Conservation (phyloP, 352 stramenopile species). For the Lagenidium sp. region DNA sequence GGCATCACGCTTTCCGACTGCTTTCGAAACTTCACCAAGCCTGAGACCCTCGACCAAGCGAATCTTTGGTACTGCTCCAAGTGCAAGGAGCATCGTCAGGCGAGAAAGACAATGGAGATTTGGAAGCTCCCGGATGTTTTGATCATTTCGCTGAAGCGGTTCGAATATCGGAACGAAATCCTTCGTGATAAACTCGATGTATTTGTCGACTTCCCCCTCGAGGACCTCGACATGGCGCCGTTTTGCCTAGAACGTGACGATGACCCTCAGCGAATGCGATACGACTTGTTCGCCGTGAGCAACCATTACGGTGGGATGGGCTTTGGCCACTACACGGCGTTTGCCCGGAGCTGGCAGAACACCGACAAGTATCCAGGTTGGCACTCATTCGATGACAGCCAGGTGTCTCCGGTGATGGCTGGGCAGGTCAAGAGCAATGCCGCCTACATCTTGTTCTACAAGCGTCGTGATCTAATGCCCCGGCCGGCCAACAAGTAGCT, state of each 20-base stretch:
- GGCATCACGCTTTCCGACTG: conserved; percentile 63
- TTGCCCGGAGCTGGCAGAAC: conserved; percentile 61
- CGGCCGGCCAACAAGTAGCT: too few species aligned
- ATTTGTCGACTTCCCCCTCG: conserved; percentile 83
- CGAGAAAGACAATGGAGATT: conserved; percentile 74
- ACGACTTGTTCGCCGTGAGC: conserved; percentile 85
- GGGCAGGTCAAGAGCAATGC: conserved; percentile 68
- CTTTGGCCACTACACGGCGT: conserved; percentile 89
- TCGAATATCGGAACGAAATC: conserved; percentile 82
- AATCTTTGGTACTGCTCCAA: conserved; percentile 82
- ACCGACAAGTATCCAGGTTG: conserved; percentile 52
- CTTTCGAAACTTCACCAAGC: conserved; percentile 81
- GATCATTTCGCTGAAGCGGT: conserved; percentile 83
- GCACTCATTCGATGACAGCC: conserved; percentile 83
- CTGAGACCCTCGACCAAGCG: conserved; percentile 70
- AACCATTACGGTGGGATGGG: conserved; percentile 89
- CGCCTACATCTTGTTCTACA: conserved; percentile 88
- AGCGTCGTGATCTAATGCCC: conserved; percentile 24
- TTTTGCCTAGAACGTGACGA: conserved; percentile 59
- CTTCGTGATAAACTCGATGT: conserved; percentile 77
- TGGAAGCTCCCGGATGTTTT: conserved; percentile 76
- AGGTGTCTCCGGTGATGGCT: conserved; percentile 43
- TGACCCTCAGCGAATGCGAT: conserved; percentile 35
- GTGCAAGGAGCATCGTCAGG: conserved; percentile 73
- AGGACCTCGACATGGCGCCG: conserved; percentile 69